Conservation (phyloP, 805 yeast species). For the Kluyveromyces starmeri region DNA sequence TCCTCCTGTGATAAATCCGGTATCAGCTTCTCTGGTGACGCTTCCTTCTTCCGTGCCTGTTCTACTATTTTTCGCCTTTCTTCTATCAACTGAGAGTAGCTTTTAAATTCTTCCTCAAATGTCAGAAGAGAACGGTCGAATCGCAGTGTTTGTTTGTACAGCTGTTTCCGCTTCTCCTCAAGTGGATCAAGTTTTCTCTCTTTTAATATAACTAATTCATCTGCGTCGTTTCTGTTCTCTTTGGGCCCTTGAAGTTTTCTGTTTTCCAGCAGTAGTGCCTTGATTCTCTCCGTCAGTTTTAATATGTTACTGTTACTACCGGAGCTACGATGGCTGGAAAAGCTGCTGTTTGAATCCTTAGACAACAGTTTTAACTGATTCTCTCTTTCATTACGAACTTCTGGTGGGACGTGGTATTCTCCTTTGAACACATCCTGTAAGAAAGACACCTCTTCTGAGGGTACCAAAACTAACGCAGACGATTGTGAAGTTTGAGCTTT, state of each 20-base stretch:
- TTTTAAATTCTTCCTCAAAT: slow-evolving; percentile 32
- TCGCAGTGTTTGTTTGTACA: slow-evolving; percentile 12
- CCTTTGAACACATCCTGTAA: slow-evolving; percentile 30
- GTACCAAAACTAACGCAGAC: slow-evolving; percentile 11
- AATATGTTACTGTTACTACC: slow-evolving; percentile 14
- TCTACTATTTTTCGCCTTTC: slow-evolving; percentile 35
- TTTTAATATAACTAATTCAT: slow-evolving; percentile 22
- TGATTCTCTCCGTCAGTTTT: slow-evolving; percentile 24
- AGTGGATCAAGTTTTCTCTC: slow-evolving; percentile 22
- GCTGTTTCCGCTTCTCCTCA: slow-evolving; percentile 9
- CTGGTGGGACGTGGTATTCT: slow-evolving; percentile 28
- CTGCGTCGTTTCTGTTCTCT: slow-evolving; percentile 6
- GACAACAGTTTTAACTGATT: slow-evolving; percentile 18
- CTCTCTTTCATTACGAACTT: slow-evolving; percentile 19
- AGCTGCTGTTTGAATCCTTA: slow-evolving; percentile 10
- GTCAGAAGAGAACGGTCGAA: slow-evolving; percentile 24
- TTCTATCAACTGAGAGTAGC: slow-evolving; percentile 36
- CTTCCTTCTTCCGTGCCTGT: slow-evolving; percentile 19
- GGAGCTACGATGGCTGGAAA: slow-evolving; percentile 3
- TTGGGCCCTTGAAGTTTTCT: slow-evolving; percentile 1
- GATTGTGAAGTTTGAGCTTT: slow-evolving; percentile 4
- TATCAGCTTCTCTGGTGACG: slow-evolving; percentile 17
- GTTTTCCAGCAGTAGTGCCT: slow-evolving; percentile 14
- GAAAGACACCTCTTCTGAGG: slow-evolving; percentile 23
- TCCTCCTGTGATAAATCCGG: slow-evolving; percentile 20